These are phyloP conservation scores for Ustilago bromivora DNA, from an alignment of 1,284 basidiomycete genomes.

Conservation along the genomic window DNA sequence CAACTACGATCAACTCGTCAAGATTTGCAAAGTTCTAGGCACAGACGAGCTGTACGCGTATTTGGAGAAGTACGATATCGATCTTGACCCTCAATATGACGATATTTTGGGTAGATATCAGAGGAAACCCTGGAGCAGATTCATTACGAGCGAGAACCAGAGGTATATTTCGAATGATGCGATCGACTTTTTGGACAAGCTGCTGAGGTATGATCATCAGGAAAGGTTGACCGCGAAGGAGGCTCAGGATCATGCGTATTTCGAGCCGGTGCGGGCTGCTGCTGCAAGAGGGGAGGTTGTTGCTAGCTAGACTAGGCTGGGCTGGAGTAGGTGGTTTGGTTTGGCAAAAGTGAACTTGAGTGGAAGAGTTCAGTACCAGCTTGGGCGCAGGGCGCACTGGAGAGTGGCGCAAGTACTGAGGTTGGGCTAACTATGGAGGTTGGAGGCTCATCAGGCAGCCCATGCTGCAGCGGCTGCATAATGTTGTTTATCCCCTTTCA, in stretches of 20 bases:
- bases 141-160: conserved; percentile 80
- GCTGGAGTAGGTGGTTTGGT: neutral
- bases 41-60: conserved; percentile 90
- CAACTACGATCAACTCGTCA: conserved; percentile 98
- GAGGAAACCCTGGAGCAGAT: conserved; percentile 81
- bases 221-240: conserved; percentile 87
- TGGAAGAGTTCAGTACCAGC: neutral
- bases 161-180: conserved; percentile 87
- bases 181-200: conserved; percentile 89
- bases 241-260: conserved; percentile 67
- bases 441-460: neutral
- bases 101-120: conserved; percentile 75
- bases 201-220: conserved; percentile 96
- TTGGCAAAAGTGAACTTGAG: neutral
- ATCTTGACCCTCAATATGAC: conserved; percentile 70
- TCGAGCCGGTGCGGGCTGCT: conserved; percentile 60
- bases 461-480: neutral
- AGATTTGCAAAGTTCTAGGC: conserved; percentile 96
- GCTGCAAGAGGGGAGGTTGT: conserved; percentile 51
- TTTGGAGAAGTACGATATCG: conserved; percentile 77
- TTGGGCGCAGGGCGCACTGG: neutral
- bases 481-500: neutral
- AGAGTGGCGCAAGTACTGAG: too few relatives aligned
- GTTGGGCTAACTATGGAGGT: too few relatives aligned
- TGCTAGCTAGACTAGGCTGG: conserved; percentile 20